Conservation (phyloP, 2,329 filamentous ascomycete species). For the Xylaria sp. region DNA sequence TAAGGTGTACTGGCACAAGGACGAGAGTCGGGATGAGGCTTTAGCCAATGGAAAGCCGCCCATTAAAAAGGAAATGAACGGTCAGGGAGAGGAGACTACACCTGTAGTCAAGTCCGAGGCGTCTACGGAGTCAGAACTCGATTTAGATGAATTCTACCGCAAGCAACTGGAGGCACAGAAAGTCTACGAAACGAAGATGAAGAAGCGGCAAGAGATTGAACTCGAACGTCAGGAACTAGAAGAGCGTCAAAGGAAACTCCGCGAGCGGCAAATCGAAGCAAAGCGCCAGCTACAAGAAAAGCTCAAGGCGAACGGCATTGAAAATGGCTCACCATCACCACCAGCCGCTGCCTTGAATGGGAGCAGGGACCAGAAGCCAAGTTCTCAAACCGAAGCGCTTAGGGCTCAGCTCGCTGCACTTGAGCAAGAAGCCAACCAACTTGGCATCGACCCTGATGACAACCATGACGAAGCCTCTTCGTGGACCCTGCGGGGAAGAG, state of each 20-base stretch:
- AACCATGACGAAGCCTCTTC: conserved; percentile 49
- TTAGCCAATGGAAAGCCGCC: conserved; percentile 37
- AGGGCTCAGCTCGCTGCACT: conserved; percentile 74
- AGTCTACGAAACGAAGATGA: conserved; percentile 67
- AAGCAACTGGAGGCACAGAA: conserved; percentile 76
- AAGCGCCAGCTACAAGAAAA: conserved; percentile 66
- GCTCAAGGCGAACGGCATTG: conserved; percentile 58
- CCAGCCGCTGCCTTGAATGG: conserved; percentile 26
- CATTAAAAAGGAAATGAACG: conserved; percentile 42
- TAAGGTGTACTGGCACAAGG: conserved; percentile 79
- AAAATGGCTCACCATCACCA: conserved; percentile 33
- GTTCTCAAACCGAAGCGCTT: conserved; percentile 66
- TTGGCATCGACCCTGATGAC: conserved; percentile 68
- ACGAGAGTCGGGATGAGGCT: conserved; percentile 46
- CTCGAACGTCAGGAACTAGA: conserved; percentile 68
- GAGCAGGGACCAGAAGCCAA: conserved; percentile 38
- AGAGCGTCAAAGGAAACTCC: conserved; percentile 64
- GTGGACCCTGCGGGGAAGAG: conserved; percentile 46
- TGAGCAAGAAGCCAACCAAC: conserved; percentile 71
- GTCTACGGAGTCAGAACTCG: conserved; percentile 59
- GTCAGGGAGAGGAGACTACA: conserved; percentile 32
- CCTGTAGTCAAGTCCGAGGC: conserved; percentile 17
- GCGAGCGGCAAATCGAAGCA: conserved; percentile 69
- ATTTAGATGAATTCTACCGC: conserved; percentile 70
- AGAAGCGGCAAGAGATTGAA: conserved; percentile 67